phyloP scores from a whole-genome alignment of 2,329 filamentous ascomycete genomes.

The Colletotrichum theobromicola region DNA sequence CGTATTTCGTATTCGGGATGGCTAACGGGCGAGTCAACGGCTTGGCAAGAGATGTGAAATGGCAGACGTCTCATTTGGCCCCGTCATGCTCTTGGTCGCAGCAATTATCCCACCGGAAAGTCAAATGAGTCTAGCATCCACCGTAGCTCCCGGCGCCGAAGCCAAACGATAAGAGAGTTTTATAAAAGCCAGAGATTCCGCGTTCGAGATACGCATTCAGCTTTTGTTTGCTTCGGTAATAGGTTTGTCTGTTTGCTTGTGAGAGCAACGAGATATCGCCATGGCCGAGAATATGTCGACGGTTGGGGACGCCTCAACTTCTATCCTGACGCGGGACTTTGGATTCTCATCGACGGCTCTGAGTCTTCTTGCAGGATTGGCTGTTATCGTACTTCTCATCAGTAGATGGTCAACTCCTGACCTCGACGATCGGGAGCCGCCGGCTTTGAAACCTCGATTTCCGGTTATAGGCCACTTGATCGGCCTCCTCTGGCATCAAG shows the following conservation, averaged over 20 bases:
- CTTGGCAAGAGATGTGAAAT: neutral
- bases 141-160: neutral
- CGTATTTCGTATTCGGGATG: neutral
- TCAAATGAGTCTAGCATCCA: neutral
- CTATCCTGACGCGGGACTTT: neutral
- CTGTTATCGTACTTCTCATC: neutral
- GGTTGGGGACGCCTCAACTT: neutral
- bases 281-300: neutral
- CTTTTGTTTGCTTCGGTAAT: neutral
- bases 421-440: constrained; percentile 44
- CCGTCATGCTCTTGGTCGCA: neutral
- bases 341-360: neutral
- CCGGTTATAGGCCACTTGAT: constrained; percentile 53
- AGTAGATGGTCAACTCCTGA: neutral
- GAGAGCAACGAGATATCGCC: neutral
- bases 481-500: constrained; percentile 41
- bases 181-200: neutral
- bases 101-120: neutral
- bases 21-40: neutral
- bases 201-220: neutral
- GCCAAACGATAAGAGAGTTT: neutral
- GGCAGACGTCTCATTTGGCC: neutral
- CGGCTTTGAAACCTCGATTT: constrained; percentile 41
- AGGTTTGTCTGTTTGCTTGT: neutral
- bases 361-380: neutral